phyloP scores from a whole-genome alignment of 345 rosid genomes.

The Eucalyptus pauciflora region DNA sequence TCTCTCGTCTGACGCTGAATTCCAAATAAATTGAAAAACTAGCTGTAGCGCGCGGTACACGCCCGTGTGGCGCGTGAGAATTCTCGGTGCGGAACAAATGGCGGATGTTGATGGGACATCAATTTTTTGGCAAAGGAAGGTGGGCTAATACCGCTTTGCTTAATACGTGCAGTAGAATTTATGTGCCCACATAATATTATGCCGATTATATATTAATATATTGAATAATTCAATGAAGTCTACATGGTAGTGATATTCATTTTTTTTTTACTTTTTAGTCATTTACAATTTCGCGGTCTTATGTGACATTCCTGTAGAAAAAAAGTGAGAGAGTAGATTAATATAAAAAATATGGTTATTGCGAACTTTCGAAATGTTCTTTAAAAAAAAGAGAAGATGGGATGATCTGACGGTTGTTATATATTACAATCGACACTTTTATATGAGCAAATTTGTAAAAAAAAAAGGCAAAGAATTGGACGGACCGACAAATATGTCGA shows the following conservation, averaged over 20 bases:
- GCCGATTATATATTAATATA: background rate
- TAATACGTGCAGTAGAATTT: too few relatives aligned
- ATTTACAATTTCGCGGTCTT: background rate
- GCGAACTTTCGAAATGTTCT: background rate
- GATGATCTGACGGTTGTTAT: background rate
- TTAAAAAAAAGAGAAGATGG: background rate
- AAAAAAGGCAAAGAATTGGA: background rate
- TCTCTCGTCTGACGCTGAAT: background rate
- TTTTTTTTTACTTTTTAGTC: background rate
- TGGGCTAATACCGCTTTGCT: background rate
- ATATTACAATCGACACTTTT: background rate
- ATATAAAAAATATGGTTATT: background rate
- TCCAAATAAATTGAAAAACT: background rate
- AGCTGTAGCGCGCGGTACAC: background rate
- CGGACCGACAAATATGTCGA: background rate
- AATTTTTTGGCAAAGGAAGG: background rate
- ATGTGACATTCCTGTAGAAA: background rate
- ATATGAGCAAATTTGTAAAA: background rate
- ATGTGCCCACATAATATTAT: background rate
- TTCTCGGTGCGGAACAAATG: background rate
- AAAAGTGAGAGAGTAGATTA: background rate
- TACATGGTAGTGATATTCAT: background rate
- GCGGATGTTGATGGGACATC: background rate
- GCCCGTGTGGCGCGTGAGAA: background rate
- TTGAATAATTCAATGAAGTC: background rate